Percentiles rank a stretch among this genome's conserved stretches.
Conservation (phyloP, 805 yeast species). For the Ogataea glucozyma region DNA sequence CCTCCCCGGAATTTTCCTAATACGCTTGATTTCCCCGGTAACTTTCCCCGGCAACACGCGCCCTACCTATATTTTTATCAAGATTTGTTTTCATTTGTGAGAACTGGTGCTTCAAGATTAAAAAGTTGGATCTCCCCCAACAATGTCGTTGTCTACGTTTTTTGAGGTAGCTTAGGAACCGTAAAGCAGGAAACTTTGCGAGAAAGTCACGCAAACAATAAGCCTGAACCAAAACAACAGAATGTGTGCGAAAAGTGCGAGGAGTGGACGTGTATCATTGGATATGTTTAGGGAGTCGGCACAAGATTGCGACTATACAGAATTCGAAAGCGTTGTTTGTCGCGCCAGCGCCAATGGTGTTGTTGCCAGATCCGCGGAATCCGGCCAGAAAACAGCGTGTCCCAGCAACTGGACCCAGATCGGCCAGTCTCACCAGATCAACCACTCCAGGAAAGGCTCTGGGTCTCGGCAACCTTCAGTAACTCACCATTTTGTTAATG, state of each 20-base stretch:
- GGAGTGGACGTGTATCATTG: conserved; percentile 3
- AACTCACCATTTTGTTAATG: no score
- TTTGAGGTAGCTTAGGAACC: neutral
- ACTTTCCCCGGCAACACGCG: no score
- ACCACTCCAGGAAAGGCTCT: neutral
- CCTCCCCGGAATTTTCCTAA: no score
- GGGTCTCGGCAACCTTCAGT: conserved; percentile 15
- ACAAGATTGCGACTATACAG: conserved; percentile 1
- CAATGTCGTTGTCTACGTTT: conserved; percentile 1
- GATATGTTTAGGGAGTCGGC: conserved; percentile 10
- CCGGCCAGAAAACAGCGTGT: conserved; percentile 8
- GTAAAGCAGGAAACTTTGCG: neutral
- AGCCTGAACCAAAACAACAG: neutral
- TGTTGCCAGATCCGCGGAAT: no score
- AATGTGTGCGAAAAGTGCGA: conserved; percentile 2
- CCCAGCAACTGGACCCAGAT: conserved; percentile 18
- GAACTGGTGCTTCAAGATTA: no score
- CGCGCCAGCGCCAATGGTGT: no score
- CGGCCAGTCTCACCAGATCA: conserved; percentile 13
- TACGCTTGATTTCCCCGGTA: no score
- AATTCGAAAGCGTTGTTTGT: neutral
- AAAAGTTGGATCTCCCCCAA: neutral
- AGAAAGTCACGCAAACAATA: neutral
- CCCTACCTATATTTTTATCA: no score
- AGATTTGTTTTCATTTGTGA: no score